Percentiles rank a stretch among this genome's conserved stretches.
These are phyloP conservation scores for Chrysanthemum seticuspe DNA, from an alignment of 129 eudicot genomes.

Conservation along the genomic window DNA sequence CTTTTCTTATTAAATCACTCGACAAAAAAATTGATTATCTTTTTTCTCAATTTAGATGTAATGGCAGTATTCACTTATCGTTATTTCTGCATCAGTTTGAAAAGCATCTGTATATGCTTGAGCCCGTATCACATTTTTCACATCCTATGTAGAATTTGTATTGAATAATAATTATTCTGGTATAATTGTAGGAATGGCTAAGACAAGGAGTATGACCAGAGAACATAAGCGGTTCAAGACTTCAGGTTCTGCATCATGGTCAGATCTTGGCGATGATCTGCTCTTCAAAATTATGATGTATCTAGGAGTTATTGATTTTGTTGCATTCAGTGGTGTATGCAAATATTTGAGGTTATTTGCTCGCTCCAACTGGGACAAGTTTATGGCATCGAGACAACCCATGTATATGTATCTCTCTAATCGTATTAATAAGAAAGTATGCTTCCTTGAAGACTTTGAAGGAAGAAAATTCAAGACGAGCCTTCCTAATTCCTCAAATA, in stretches of 20 bases:
- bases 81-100: too few species aligned
- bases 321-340: slow-evolving; percentile 26
- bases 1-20: too few species aligned
- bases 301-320: slow-evolving; percentile 21
- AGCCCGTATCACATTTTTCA: too few species aligned
- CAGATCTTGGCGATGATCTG: slow-evolving; percentile 4
- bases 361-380: not conserved
- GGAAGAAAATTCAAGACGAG: slow-evolving; percentile 21
- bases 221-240: too few species aligned
- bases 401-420: not conserved
- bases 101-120: too few species aligned
- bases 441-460: slow-evolving; percentile 10
- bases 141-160: too few species aligned
- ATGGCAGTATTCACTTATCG: too few species aligned
- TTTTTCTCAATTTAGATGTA: too few species aligned
- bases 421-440: not conserved
- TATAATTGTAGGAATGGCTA: too few species aligned
- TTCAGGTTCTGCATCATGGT: slow-evolving; percentile 7
- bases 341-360: slow-evolving; percentile 24
- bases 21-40: too few species aligned
- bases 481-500: not conserved
- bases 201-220: too few species aligned
- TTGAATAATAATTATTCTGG: too few species aligned
- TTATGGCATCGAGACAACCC: slow-evolving; percentile 19
- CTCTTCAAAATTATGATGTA: slow-evolving; percentile 18